Base-by-base conservation (phyloP, 176 grass and related monocot genomes). In the Oropetium thomaeum region DNA sequence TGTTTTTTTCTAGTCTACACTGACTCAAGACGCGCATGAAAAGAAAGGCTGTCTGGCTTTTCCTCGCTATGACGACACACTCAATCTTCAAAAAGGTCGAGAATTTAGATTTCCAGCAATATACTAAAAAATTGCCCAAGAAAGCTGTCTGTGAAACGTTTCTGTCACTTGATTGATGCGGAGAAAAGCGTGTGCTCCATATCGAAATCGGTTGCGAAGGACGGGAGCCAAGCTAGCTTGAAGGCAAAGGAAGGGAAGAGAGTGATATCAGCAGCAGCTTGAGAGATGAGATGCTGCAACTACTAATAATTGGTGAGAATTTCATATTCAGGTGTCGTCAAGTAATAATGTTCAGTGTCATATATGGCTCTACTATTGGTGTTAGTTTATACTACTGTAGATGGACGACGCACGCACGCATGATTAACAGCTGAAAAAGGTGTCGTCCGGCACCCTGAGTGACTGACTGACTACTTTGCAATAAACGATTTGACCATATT, bases 331-430 rank as follows among this genome's bases (percentile, higher is more conserved):
- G 43, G 19, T 2, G 16, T 1, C 25, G 58, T 58, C 71, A 67
- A 67, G 62, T 58, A n/a, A n/a, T n/a, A n/a, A n/a, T n/a, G n/a
- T n/a, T n/a, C n/a, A n/a, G n/a, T n/a, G n/a, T n/a, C n/a, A n/a
- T n/a, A n/a, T n/a, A n/a, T n/a, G n/a, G n/a, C n/a, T n/a, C n/a
- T 62, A 29, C 62, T n/a, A 12, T 30, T 22, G 20, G 19, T 74
- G 12, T 57, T 32, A 66, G n/a, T 44, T 67, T 67, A 58, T 67
- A 82, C 41, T 31, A 5, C 31, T 49, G 31, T 76, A n/a, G 62
- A 51, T 75, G 80, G 51, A 23, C n/a, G n/a, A n/a, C n/a, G n/a
- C n/a, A n/a, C n/a, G 16, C 7, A 20, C 40, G 62, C 17, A 63
- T 48, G 53, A 48, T 70, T 48, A 61, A 45, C 44, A 48, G 22